Percentiles rank a stretch among this genome's conserved stretches.
Conservation (phyloP, 2,329 filamentous ascomycete genomes). For the Verticillium albo-atrum region DNA sequence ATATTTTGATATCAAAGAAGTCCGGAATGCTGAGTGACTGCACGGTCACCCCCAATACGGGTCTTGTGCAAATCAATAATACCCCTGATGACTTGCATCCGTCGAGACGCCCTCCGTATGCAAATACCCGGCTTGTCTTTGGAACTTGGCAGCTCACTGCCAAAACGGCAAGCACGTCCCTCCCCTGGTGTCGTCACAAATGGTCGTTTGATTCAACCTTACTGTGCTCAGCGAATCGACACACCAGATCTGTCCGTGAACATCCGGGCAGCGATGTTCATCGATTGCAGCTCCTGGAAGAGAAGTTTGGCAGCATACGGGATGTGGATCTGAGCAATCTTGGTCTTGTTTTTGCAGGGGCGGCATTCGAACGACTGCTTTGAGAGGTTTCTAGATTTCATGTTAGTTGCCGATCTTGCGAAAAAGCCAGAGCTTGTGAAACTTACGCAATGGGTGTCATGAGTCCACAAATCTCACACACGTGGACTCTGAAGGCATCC, state of each 20-base stretch:
- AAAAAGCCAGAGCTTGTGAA: slow-evolving; percentile 1
- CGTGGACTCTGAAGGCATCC: slow-evolving; percentile 95
- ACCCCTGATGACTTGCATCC: not conserved
- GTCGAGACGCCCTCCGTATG: not conserved
- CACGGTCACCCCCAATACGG: not conserved
- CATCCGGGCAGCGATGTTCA: slow-evolving; percentile 98
- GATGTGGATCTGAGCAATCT: slow-evolving; percentile 96
- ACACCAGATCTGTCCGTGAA: slow-evolving; percentile 83
- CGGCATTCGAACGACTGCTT: slow-evolving; percentile 96
- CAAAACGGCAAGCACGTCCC: not conserved
- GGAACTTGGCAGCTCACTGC: not conserved
- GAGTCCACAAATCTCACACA: slow-evolving; percentile 96
- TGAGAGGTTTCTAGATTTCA: slow-evolving; percentile 68
- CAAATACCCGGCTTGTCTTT: not conserved
- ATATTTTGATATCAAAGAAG: not conserved
- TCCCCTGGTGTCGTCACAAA: no score
- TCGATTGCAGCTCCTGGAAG: slow-evolving; percentile 95
- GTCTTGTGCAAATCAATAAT: not conserved
- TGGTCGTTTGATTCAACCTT: not conserved
- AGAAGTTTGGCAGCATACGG: slow-evolving; percentile 96
- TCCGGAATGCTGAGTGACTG: not conserved
- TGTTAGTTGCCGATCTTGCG: slow-evolving; percentile 25
- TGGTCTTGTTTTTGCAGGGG: slow-evolving; percentile 98
- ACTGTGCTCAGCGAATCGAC: slow-evolving; percentile 54
- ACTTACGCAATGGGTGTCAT: slow-evolving; percentile 99